Base-by-base conservation (phyloP, 345 rosid genomes). In the Aegle marmelos region DNA sequence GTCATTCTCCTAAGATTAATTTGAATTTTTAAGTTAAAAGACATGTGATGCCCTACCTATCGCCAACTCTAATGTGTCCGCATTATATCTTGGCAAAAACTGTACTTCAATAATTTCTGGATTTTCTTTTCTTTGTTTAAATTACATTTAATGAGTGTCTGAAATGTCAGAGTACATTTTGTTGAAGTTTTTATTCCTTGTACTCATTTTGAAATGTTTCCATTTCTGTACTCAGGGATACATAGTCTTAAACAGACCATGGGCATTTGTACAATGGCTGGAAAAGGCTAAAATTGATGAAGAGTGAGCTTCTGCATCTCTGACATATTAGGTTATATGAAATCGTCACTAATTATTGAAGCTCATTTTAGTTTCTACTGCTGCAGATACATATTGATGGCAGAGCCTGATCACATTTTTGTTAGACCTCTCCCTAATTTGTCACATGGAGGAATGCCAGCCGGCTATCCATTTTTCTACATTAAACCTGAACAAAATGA, bases 211-310 rank as follows among this genome's bases (percentile, higher is more conserved):
- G 36, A 69, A 77, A 31, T 24, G 58, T 57, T 64, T 73, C 67
- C 36, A 14, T 72, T 73, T 65, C 22, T 78, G 61, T 71, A 6
- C 76, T n/a, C 92, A 96, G 99, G 98, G 99, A 53, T 96, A 96
- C 80, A 88, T 94, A 76, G 99, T 96, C 79, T 87, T 96, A 75
- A 94, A 96, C 81, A 90, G 99, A 82, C 99, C 99, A 28, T 96
- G 99, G 97, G 99, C 99, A 4, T 96, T 96, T 72, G 98, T 91
- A 74, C 99, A 94, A 67, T 94, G 98, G 98, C 90, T 96, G 83
- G 94, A 90, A 80, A 96, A 90, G 81, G 92, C 98, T 71, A 88
- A 88, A 62, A 94, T 96, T 39, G 86, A 89, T 81, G 98, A 94
- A 89, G 97, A 96, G 99, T 96, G 89, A 89, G 97, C 73, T 57